Base-by-base conservation (phyloP, 2,329 filamentous ascomycete species). In the Calonectria pseudoturangicola region DNA sequence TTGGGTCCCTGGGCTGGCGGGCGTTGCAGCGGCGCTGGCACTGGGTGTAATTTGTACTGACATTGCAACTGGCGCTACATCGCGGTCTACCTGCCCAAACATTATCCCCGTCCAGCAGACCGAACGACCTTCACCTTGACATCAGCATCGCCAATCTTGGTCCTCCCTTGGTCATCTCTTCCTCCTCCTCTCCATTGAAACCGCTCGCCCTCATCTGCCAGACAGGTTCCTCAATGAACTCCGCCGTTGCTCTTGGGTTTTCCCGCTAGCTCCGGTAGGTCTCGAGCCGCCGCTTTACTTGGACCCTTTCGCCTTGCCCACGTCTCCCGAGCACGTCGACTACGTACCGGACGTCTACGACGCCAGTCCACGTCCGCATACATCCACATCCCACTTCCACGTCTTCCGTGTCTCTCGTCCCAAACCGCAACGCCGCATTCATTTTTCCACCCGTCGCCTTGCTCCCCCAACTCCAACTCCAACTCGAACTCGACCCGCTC, bases 221-320 rank as follows among this genome's bases (percentile, higher is more conserved):
- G 51, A 51, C 48, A 73, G 60, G 71, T 74, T 72, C 60, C 72
- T 75, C 78, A 78, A 79, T 79, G 78, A 76, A 66, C 71, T 63
- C 66, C 65, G 62, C 70, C 51, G 66, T 68, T 73, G 72, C 71
- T 73, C 54, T 66, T 73, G 71, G 71, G 72, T 73, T 73, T 75
- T 74, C 68, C 73, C 73, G 76, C 70, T 74, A 75, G 77, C 74
- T 79, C 66, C 70, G 78, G 78, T 80, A 79, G 78, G 76, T 77
- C 69, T 73, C 74, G 70, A 74, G 72, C 78, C 75, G 71, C 70
- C 77, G 66, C 60, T 67, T 43, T 65, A 65, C 56, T 63, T 28
- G 27, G 43, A 48, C 54, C 54, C 51, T 43, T 43, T 51, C 43
- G 45, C 48, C 41, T 54, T 16, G 56, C 60, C 25, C 58, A 28